Evolutionary conservation across 1,139 yeast genomes (phyloP).

Genomic region (Chernovozyma sophiae-reginae): DNA sequence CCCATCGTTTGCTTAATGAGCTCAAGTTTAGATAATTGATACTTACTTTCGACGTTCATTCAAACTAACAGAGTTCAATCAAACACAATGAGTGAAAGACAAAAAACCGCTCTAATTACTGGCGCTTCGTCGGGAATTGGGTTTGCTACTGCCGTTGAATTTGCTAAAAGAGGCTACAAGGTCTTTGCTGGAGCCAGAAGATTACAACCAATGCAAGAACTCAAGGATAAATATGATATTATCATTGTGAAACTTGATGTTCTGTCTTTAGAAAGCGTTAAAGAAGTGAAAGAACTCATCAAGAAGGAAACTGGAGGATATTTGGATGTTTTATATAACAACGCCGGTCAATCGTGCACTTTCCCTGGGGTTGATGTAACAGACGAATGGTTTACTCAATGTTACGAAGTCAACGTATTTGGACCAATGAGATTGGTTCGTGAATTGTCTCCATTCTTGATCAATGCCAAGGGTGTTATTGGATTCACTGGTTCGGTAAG

Average conservation of each 20-base stretch:
- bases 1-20: too few species aligned
- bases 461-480: constrained; percentile 65
- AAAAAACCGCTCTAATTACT: constrained; percentile 56
- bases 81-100: constrained; percentile 15
- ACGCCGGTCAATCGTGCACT: constrained; percentile 61
- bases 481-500: constrained; percentile 75
- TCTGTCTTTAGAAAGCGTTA: constrained; percentile 47
- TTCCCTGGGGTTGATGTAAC: constrained; percentile 67
- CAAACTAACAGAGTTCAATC: too few species aligned
- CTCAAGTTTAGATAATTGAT: too few species aligned
- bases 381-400: constrained; percentile 50
- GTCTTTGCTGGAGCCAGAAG: constrained; percentile 78
- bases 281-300: constrained; percentile 32
- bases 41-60: too few species aligned
- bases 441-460: constrained; percentile 53
- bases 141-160: constrained; percentile 57
- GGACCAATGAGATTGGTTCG: constrained; percentile 65
- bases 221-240: constrained; percentile 26
- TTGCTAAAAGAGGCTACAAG: constrained; percentile 57
- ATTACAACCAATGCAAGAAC: constrained; percentile 55
- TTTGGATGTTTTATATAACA: constrained; percentile 61
- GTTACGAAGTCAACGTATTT: constrained; percentile 65
- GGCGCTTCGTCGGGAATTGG: constrained; percentile 80
- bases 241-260: constrained; percentile 34
- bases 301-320: constrained; percentile 38